Evolutionary conservation across 139 green algal genomes (phyloP).

Genomic region (Penium margaritaceum): DNA sequence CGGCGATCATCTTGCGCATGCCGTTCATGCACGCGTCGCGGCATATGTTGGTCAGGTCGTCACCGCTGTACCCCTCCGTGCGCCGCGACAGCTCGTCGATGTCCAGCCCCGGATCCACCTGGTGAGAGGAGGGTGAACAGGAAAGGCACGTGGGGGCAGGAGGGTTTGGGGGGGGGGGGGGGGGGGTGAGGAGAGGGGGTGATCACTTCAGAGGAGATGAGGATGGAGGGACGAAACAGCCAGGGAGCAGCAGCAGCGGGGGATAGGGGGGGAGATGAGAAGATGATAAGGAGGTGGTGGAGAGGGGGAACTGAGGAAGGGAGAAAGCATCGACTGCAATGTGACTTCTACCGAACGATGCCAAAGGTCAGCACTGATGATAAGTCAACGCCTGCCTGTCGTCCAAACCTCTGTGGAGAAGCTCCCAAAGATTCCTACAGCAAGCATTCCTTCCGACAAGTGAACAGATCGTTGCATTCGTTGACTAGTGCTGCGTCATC

Average conservation of each 20-base stretch:
- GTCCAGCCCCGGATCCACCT: constrained; percentile 57
- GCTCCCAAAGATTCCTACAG: too few species aligned
- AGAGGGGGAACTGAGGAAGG: not conserved
- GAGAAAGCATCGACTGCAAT: not conserved
- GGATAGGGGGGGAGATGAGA: too few species aligned
- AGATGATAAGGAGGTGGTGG: not conserved
- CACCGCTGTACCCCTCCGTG: constrained; percentile 76
- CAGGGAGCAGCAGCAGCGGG: not conserved
- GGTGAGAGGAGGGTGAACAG: not conserved
- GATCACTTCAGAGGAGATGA: not conserved
- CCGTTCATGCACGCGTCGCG: constrained; percentile 82
- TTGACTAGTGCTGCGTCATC: too few species aligned
- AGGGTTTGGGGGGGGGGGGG: too few species aligned
- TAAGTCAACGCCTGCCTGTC: too few species aligned
- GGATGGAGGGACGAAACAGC: not conserved
- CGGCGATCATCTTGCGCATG: constrained; percentile 72
- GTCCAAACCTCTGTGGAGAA: too few species aligned
- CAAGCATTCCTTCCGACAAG: too few species aligned
- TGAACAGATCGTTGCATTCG: too few species aligned
- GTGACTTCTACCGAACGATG: too few species aligned
- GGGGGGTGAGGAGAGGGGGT: too few species aligned
- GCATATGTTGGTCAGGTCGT: constrained; percentile 87
- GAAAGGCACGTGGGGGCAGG: too few species aligned
- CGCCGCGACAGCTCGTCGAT: constrained; percentile 57
- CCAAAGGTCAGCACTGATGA: not conserved